A percentile compares a stretch with the other conserved stretches of the same genome.
Evolutionary conservation across 441 rosid genomes (phyloP).

Genomic region (Populus tomentosa): DNA sequence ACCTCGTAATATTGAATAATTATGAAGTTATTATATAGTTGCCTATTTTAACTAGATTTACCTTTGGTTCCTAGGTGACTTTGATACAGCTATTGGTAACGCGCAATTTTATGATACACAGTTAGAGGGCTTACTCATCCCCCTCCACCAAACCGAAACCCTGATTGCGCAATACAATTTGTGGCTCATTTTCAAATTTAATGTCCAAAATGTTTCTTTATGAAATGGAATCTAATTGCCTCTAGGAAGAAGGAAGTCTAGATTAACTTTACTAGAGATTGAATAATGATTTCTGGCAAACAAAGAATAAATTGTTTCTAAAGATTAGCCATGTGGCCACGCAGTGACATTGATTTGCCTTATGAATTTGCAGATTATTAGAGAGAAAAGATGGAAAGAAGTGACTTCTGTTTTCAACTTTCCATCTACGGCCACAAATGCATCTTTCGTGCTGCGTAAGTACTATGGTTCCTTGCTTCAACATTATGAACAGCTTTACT

Average conservation of each 20-base stretch:
- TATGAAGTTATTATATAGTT: no score
- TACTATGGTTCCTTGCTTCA: constrained; percentile 78
- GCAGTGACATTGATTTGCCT: constrained; percentile 5
- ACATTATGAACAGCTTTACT: constrained; percentile 77
- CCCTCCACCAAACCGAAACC: background rate
- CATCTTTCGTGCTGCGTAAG: constrained; percentile 90
- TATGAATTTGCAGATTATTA: constrained; percentile 52
- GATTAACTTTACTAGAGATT: background rate
- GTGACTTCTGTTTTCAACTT: constrained; percentile 89
- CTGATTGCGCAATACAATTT: background rate
- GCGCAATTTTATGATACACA: background rate
- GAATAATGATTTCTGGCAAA: background rate
- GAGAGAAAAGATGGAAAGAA: constrained; percentile 93
- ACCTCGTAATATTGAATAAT: no score
- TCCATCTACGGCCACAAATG: constrained; percentile 97
- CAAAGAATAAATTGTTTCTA: background rate
- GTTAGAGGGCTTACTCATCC: background rate
- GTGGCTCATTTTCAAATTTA: background rate
- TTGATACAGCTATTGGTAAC: background rate
- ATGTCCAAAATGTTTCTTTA: background rate
- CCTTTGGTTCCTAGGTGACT: no score
- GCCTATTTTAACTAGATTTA: no score
- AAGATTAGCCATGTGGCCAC: background rate
- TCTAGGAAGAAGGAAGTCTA: background rate
- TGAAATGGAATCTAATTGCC: background rate